phyloP scores from a whole-genome alignment of 768 basidiomycete species.

The Rhizopogon rudus region DNA sequence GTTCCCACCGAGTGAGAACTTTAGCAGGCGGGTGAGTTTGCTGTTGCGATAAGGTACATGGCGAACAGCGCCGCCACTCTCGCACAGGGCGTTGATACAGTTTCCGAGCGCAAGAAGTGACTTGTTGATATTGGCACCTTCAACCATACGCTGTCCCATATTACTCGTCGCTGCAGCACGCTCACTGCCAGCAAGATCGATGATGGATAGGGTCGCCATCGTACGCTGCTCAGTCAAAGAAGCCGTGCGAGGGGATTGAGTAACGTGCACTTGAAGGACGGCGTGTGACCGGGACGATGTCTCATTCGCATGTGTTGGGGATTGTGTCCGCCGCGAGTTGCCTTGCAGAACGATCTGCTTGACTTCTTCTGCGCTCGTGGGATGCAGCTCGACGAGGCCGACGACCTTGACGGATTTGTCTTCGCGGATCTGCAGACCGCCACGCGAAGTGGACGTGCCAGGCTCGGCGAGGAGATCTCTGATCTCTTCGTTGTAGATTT shows the following conservation, averaged over 20 bases:
- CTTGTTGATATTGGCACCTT: constrained; percentile 99
- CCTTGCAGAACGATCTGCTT: constrained; percentile 90
- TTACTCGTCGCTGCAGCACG: constrained; percentile 94
- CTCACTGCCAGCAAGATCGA: constrained; percentile 97
- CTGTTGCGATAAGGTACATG: constrained; percentile 97
- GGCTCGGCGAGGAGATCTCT: constrained; percentile 87
- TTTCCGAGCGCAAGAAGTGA: constrained; percentile 95
- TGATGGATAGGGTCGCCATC: constrained; percentile 92
- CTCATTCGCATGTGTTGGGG: constrained; percentile 93
- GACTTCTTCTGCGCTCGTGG: constrained; percentile 85
- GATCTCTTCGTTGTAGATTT: constrained; percentile 99
- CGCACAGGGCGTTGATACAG: constrained; percentile 98
- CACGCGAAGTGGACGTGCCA: constrained; percentile 56
- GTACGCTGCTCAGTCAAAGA: constrained; percentile 77
- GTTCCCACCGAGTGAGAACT: constrained; percentile 97
- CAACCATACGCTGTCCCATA: constrained; percentile 97
- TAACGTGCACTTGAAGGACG: constrained; percentile 92
- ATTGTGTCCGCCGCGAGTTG: constrained; percentile 85
- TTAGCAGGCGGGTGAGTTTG: constrained; percentile 95
- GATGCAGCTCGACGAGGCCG: constrained; percentile 77
- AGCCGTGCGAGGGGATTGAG: constrained; percentile 81
- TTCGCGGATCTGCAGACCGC: constrained; percentile 90
- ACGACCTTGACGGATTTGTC: constrained; percentile 91
- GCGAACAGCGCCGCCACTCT: constrained; percentile 80
- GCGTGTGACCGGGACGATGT: constrained; percentile 97